Evolutionary conservation across 306 rosid species (phyloP).

Genomic region (Quillaja saponaria): DNA sequence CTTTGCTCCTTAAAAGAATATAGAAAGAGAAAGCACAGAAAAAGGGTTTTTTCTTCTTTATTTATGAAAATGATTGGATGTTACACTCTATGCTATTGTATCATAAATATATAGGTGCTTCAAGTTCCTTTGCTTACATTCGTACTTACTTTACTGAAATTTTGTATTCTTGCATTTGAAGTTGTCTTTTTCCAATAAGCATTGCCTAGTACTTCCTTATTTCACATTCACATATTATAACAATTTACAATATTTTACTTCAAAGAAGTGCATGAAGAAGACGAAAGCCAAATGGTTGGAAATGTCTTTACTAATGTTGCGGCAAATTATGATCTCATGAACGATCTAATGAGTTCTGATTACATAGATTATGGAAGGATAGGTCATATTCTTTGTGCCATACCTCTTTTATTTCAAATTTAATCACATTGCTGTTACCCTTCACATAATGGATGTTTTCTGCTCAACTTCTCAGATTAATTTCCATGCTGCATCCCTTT

Average conservation of each 20-base stretch:
- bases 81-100: neutral
- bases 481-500: constrained; percentile 85
- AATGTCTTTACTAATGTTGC: constrained; percentile 89
- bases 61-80: neutral
- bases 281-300: constrained; percentile 80
- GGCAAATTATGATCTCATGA: constrained; percentile 83
- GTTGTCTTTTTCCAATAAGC: neutral
- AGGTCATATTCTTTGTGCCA: constrained; percentile 43
- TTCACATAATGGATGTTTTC: constrained; percentile 20
- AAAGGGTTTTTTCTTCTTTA: neutral
- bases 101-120: too few species aligned
- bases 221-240: constrained; percentile 13
- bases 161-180: neutral
- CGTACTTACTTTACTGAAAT: neutral
- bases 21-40: too few species aligned
- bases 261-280: constrained; percentile 88
- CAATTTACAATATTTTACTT: constrained; percentile 21
- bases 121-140: too few species aligned
- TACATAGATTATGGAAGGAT: constrained; percentile 97
- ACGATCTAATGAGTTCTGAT: constrained; percentile 88
- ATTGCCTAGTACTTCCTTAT: neutral
- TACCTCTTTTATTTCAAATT: constrained; percentile 11
- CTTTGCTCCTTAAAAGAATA: too few species aligned
- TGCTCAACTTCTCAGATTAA: constrained; percentile 59
- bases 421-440: constrained; percentile 5